Percentiles rank a stretch among this genome's conserved stretches.
Conservation (phyloP, 768 basidiomycete genomes). For the Podaxis sp. region DNA sequence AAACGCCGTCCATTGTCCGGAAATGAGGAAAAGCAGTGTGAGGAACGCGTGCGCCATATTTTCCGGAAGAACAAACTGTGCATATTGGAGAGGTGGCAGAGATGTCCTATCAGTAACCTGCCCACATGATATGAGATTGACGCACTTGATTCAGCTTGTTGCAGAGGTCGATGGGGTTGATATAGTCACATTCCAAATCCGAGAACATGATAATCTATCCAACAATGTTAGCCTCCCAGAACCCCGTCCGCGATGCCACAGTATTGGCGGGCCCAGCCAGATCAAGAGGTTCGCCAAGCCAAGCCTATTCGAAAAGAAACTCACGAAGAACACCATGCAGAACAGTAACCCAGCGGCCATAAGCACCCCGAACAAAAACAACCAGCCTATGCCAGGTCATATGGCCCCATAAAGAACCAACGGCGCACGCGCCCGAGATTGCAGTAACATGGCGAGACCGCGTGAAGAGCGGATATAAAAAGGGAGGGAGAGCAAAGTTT, state of each 20-base stretch:
- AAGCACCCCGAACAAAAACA: conserved; percentile 95
- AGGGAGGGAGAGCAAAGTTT: background rate
- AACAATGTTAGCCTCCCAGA: conserved; percentile 8
- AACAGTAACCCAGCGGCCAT: conserved; percentile 93
- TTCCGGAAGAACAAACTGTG: conserved; percentile 94
- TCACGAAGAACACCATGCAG: conserved; percentile 99
- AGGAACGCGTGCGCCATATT: conserved; percentile 93
- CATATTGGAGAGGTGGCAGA: background rate
- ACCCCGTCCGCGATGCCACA: too few species aligned
- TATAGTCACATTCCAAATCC: conserved; percentile 98
- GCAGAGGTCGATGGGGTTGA: conserved; percentile 99
- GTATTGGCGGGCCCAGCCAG: background rate
- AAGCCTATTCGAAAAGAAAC: conserved; percentile 26
- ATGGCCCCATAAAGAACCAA: background rate
- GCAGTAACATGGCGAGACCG: background rate
- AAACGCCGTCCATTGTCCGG: conserved; percentile 94
- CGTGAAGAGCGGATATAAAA: background rate
- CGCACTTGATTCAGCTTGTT: conserved; percentile 95
- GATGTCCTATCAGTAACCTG: background rate
- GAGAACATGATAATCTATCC: conserved; percentile 99
- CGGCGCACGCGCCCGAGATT: background rate
- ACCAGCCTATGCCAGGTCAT: conserved; percentile 62
- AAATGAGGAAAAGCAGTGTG: conserved; percentile 84
- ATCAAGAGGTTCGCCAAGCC: background rate
- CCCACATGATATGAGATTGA: background rate